Base-by-base conservation (phyloP, 441 rosid species). In the Flueggea neowawraea region DNA sequence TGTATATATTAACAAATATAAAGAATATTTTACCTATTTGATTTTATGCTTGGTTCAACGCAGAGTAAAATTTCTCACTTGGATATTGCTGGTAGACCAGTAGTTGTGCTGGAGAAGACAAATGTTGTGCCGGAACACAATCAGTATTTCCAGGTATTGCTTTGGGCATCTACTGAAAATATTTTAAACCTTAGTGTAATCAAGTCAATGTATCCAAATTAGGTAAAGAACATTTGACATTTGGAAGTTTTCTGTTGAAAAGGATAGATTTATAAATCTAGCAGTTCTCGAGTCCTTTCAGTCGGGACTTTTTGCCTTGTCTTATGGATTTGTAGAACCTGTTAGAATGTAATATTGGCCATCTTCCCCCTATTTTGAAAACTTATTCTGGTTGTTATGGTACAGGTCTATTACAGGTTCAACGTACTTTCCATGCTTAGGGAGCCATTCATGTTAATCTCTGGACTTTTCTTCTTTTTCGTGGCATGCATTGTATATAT, bases 71-170 rank as follows among this genome's bases (percentile, higher is more conserved):
- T 82, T 45, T 95, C 96, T 11, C 96, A 91, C 78, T 84, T 95
- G 76, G 99, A 91, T 71, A 68, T 89, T 67, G 84, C 66, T 65
- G 98, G 99, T 63, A 85, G 98, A 73, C 96, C 96, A 58, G 97
- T 91, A 65, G 68, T 75, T 75, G 91, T 83, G 66, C 84, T 91
- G 44, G 84, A 89, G 73, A 95, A 91, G 80, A 56, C 67, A 68
- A 89, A 89, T 55, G 91, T 79, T 64, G 96, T 91, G 61, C 90
- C 97, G 10, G 95, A 95, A 84, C 98, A 86, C 71, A 88, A 89
- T 75, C 96, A 82, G 68, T 48, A 84, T 71, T 86, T 95, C 74
- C 98, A 90, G 96, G 99, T 95, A 82, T 55, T 45, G 53, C 12
- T 44, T 28, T 54, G 64, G 58, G 13, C 3, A 16, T 43, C 47